Conservation (phyloP, 2,329 filamentous ascomycete genomes). For the Aureobasidium sp. region DNA sequence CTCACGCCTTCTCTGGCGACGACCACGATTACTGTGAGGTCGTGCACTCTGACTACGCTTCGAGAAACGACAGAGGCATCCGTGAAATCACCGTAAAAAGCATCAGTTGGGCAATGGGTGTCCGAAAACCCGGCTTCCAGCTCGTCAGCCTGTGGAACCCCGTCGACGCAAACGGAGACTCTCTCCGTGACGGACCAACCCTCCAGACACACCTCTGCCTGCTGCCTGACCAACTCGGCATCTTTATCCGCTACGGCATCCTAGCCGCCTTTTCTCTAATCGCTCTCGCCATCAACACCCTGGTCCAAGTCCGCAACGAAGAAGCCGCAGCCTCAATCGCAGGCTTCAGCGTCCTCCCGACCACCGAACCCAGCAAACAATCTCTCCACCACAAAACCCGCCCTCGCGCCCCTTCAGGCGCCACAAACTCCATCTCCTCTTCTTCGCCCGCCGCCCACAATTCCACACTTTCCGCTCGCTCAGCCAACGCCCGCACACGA, state of each 20-base stretch:
- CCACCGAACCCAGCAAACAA: slow-evolving; percentile 19
- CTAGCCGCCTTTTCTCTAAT: slow-evolving; percentile 51
- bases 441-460: slow-evolving; percentile 24
- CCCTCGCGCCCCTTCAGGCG: slow-evolving; percentile 17
- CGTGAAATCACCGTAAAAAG: slow-evolving; percentile 91
- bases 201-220: slow-evolving; percentile 87
- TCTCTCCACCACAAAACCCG: slow-evolving; percentile 7
- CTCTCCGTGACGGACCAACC: slow-evolving; percentile 43
- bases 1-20: slow-evolving; percentile 86
- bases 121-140: slow-evolving; percentile 77
- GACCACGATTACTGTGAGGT: slow-evolving; percentile 98
- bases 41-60: slow-evolving; percentile 60
- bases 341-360: slow-evolving; percentile 28
- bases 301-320: slow-evolving; percentile 24
- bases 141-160: slow-evolving; percentile 92
- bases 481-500: slow-evolving; percentile 29
- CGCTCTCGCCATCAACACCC: slow-evolving; percentile 41
- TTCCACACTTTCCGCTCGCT: slow-evolving; percentile 26
- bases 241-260: slow-evolving; percentile 70
- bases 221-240: slow-evolving; percentile 77
- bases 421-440: slow-evolving; percentile 28
- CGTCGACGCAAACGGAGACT: slow-evolving; percentile 49
- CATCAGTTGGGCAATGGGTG: slow-evolving; percentile 93
- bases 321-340: slow-evolving; percentile 16
- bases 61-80: slow-evolving; percentile 47